These are phyloP conservation scores for Grifola frondosa DNA, from an alignment of 1,284 basidiomycete species.

Conservation along the genomic window DNA sequence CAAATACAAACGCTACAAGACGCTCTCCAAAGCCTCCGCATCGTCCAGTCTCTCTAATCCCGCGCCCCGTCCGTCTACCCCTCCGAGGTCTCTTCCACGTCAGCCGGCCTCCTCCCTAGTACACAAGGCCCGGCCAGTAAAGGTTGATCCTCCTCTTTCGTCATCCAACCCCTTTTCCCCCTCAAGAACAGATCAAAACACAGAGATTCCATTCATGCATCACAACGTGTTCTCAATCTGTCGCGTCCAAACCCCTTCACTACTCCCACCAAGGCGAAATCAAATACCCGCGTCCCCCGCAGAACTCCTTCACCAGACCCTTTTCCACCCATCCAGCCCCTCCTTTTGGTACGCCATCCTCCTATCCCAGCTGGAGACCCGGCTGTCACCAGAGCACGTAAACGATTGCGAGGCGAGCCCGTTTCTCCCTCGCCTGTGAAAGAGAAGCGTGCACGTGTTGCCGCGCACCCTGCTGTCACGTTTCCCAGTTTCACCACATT, in stretches of 20 bases:
- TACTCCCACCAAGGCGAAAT: slow-evolving; percentile 49
- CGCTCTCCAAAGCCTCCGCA: slow-evolving; percentile 53
- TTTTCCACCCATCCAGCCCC: slow-evolving; percentile 35
- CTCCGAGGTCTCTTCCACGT: slow-evolving; percentile 35
- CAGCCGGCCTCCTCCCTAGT: slow-evolving; percentile 38
- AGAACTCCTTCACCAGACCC: slow-evolving; percentile 40
- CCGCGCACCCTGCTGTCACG: slow-evolving; percentile 32
- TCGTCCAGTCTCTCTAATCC: slow-evolving; percentile 17
- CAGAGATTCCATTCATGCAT: slow-evolving; percentile 10
- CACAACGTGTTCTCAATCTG: slow-evolving; percentile 20
- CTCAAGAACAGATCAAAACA: slow-evolving; percentile 50
- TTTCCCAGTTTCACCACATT: slow-evolving; percentile 23
- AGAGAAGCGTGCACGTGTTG: slow-evolving; percentile 60
- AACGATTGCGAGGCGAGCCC: slow-evolving; percentile 75
- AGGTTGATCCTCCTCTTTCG: slow-evolving; percentile 47
- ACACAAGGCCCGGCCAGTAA: slow-evolving; percentile 48
- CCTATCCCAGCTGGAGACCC: slow-evolving; percentile 15
- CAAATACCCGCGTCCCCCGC: slow-evolving; percentile 22
- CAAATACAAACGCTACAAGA: slow-evolving; percentile 84
- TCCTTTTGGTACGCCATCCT: slow-evolving; percentile 12
- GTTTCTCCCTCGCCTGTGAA: slow-evolving; percentile 79
- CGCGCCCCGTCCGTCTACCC: slow-evolving; percentile 31
- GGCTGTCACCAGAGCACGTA: slow-evolving; percentile 67
- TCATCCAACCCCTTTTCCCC: slow-evolving; percentile 76
- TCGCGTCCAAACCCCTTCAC: slow-evolving; percentile 49